phyloP scores from a whole-genome alignment of 148 eudicot species.

The Nyssa sinensis region DNA sequence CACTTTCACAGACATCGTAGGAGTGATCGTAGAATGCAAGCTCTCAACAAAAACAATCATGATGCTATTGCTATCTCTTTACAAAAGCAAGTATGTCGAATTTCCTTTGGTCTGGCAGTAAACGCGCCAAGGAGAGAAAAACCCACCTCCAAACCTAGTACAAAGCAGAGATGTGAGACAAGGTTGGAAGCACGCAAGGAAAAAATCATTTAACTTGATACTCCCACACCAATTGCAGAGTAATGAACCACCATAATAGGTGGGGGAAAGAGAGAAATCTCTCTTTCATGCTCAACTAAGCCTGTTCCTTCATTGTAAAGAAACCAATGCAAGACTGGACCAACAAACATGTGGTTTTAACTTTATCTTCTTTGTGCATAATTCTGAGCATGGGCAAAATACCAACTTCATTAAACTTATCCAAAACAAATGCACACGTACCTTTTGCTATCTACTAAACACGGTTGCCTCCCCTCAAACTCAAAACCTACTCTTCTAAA shows the following conservation, averaged over 20 bases:
- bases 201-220: neutral
- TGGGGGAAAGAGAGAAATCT: neutral
- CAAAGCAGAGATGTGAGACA: neutral
- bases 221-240: neutral
- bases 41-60: too few species aligned
- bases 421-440: slow-evolving; percentile 5
- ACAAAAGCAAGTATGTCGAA: too few species aligned
- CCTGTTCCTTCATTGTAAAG: too few species aligned
- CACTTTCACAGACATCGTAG: too few species aligned
- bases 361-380: neutral
- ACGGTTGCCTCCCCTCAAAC: neutral
- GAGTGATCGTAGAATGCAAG: too few species aligned
- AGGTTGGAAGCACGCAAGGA: neutral
- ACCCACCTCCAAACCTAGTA: neutral
- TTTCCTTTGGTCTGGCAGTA: too few species aligned
- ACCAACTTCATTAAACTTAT: neutral
- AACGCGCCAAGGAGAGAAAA: too few species aligned
- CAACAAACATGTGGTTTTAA: too few species aligned
- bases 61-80: too few species aligned
- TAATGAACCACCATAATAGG: neutral
- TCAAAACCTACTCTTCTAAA: too few species aligned
- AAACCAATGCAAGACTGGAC: neutral
- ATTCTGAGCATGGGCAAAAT: neutral
- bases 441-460: neutral
- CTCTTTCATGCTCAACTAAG: neutral